Base-by-base conservation (phyloP, 2,329 filamentous ascomycete species). In the Apiospora phragmitis region DNA sequence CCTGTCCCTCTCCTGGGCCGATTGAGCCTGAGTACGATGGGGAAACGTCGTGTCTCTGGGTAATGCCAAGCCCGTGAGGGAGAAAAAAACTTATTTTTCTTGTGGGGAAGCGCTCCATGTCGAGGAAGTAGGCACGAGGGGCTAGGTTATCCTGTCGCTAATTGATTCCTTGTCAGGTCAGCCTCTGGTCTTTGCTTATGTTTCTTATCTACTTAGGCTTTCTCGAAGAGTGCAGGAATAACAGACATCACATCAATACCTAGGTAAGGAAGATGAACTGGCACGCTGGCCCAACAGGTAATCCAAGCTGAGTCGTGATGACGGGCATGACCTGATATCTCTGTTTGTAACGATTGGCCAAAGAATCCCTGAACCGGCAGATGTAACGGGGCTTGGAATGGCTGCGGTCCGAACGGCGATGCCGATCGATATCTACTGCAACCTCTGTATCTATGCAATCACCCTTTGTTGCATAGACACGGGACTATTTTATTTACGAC, bases 41-140 rank as follows among this genome's bases (percentile, higher is more conserved):
- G 55, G 55, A 62, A 62, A 62, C 55, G 29, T 38, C 32, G 55
- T 62, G 55, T 62, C 55, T 62, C 55, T 62, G 21, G 32, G 32
- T 38, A 62, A 62, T 62, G 55, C 55, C 55, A 62, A 62, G 55
- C 55, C 32, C 55, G 32, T 12, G 18, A 38, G 32, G 11, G 32
- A 38, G 55, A 62, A 62, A 59, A 51, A 62, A 62, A 62, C 55
- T 62, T 62, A 62, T 62, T 62, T 62, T 62, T 38, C 55, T 62
- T 38, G 55, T 62, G 55, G 55, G 32, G 55, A 62, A 62, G n/a
- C 55, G 21, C 55, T 59, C 51, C 51, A 59, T 62, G 24, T 62
- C 55, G n/a, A 24, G 32, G 55, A 62, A 35, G 18, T 8, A 38
- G 55, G 55, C 51, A 59, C 43, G 51, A 32, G 51, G 51, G 29